These are phyloP conservation scores for Strigomonas culicis DNA, from an alignment of 208 protist genomes.

Conservation along the genomic window DNA sequence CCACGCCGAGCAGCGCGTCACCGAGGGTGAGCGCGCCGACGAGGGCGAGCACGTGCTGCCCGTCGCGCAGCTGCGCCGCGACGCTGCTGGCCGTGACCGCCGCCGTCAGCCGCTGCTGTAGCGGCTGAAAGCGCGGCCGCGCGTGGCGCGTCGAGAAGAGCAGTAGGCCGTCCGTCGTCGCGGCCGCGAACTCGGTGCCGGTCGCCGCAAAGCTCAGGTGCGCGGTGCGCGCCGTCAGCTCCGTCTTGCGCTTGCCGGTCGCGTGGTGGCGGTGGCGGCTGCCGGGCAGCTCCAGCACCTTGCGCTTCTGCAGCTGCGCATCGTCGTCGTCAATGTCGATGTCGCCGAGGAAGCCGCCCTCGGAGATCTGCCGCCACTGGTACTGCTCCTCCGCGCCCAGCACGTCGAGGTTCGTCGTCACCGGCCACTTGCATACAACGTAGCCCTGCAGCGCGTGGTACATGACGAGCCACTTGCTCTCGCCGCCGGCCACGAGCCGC, in stretches of 20 bases:
- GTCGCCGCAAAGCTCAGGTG: conserved; percentile 75
- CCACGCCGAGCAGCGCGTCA: conserved; percentile 64
- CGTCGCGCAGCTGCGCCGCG: conserved; percentile 40
- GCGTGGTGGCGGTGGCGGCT: conserved; percentile 86
- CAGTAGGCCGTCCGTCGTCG: conserved; percentile 86
- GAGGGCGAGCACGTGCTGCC: conserved; percentile 68
- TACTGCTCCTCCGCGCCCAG: conserved; percentile 90
- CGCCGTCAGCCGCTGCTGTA: conserved; percentile 49
- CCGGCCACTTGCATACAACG: conserved; percentile 88
- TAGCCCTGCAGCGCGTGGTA: conserved; percentile 89
- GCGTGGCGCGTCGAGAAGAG: conserved; percentile 80
- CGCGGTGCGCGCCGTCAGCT: conserved; percentile 72
- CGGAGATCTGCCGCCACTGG: conserved; percentile 77
- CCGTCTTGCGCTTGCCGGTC: conserved; percentile 88
- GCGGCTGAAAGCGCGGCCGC: conserved; percentile 77
- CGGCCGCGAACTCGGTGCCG: conserved; percentile 85
- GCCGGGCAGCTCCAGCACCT: conserved; percentile 87
- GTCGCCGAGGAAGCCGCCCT: conserved; percentile 80
- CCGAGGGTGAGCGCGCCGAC: conserved; percentile 79
- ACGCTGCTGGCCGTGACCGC: conserved; percentile 63
- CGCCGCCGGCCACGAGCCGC: conserved; percentile 82
- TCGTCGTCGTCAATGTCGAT: conserved; percentile 86
- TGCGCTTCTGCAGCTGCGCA: conserved; percentile 69
- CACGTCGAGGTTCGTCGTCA: conserved; percentile 86
- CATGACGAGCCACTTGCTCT: conserved; percentile 87